Base-by-base conservation (phyloP, 2,329 filamentous ascomycete species). In the Aspergillus thermomutatus region DNA sequence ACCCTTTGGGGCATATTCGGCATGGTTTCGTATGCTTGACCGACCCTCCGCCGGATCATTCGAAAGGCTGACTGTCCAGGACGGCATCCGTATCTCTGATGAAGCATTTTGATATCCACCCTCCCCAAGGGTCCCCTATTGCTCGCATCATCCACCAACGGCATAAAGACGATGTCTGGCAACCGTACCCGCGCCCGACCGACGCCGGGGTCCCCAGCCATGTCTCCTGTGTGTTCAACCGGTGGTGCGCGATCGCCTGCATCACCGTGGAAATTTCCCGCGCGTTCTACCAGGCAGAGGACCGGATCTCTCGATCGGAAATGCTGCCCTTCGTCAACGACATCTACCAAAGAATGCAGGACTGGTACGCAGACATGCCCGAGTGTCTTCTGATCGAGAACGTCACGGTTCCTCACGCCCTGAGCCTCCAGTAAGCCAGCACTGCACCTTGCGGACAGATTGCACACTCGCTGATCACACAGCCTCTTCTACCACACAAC, bases 401-500 rank as follows among this genome's bases (percentile, higher is more conserved):
- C 5, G 61, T 56, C 8, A 34, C 58, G 0, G 61, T 67, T 17
- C 69, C 69, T 2, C 65, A 69, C 58, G 52, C 69, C 14, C 51
- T 72, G 5, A 59, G 58, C 21, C 51, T 72, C 1, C 66, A 70
- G 69, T 71, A 52, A 59, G 69, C 34, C 14, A 3, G 7, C 26
- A 25, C n/a, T n/a, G n/a, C n/a, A 31, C 19, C 50, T 55, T 40
- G 43, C 31, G 40, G 4, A 19, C 14, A 8, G 7, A 8, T n/a
- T n/a, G 11, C 34, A n/a, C n/a, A n/a, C n/a, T 9, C 11, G 34
- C 14, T 27, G 27, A 45, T 3, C 19, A n/a, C 11, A 5, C 47
- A 68, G 65, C 23, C 53, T 68, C 28, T 67, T 65, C 50, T 70
- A 69, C 37, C 62, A 69, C 51, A 67, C 60, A 17, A 66, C 65